Evolutionary conservation across 2,329 filamentous ascomycete species (phyloP), one percentile per base, ranked within the genome.

Genomic region (Pestalotiopsis sp.): DNA sequence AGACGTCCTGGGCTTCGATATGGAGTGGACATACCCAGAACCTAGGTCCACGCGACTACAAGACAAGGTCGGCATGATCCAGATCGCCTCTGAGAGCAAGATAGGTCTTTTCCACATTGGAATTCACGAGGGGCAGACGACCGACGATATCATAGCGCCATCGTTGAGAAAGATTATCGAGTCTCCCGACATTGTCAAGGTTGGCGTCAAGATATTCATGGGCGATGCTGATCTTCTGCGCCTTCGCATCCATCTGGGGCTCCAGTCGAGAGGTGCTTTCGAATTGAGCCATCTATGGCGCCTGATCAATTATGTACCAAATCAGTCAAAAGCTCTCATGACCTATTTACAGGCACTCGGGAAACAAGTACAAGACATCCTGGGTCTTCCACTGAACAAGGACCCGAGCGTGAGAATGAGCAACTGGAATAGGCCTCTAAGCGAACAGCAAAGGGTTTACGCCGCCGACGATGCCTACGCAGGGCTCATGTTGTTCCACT

Each of bases 391-490:
- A 20, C 64, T 77, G 17, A 67, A 61, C 39, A 76, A 76, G 61
- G 75, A 71, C 9, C 52, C 27, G 27, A 31, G 70, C 4, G 56
- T 59, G 27, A 69, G 74, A 27, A 71, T 36, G 3, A 76, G 74
- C 41, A 56, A 76, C 52, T 77, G 74, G 74, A 74, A 71, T 36
- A 36, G n/a, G 17, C 71, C 72, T 0, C 62, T 76, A 4, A 69
- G 65, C 20, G 20, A 25, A 1, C 58, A 65, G 0, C 74, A 76
- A 65, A 71, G 61, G 11, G 31, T 61, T 2, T 75, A 76, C 59
- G 75, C 74, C 13, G 74, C 73, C n/a, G 67, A 71, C 36, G 75
- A 77, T 39, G 74, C 71, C 2, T 77, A 77, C 27, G 74, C 72
- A 12, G 65, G 71, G 17, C 74, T 70, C 62, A 77, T 77, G 74